These are phyloP conservation scores for Luffa aegyptiaca DNA, from an alignment of 306 rosid species.

Conservation along the genomic window DNA sequence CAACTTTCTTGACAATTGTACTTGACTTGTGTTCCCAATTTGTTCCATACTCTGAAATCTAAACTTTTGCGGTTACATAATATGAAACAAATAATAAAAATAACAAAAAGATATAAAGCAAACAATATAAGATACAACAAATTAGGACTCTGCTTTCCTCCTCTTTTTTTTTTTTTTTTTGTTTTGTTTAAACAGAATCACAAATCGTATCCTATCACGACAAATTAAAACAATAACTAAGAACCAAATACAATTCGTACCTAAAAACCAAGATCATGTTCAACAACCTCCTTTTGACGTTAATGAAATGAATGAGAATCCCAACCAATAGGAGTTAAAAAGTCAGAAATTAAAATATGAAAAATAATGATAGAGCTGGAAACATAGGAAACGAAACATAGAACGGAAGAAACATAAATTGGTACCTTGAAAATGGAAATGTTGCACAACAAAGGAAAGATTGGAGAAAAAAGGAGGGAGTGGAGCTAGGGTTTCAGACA, in stretches of 20 bases:
- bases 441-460: not conserved
- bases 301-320: not conserved
- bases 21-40: not conserved
- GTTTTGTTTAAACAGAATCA: not conserved
- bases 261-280: not conserved
- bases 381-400: not conserved
- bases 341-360: not conserved
- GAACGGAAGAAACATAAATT: not conserved
- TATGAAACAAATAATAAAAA: not conserved
- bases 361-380: not conserved
- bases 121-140: not conserved
- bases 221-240: not conserved
- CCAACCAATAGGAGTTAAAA: not conserved
- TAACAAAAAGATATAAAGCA: not conserved
- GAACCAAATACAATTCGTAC: not conserved
- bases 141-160: not conserved
- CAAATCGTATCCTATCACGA: not conserved
- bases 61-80: not conserved
- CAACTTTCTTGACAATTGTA: not conserved
- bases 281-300: not conserved
- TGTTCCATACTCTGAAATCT: not conserved
- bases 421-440: conserved; percentile 1
- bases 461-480: not conserved
- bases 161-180: not conserved
- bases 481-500: conserved; percentile 7